Evolutionary conservation across 441 rosid genomes (phyloP).

Genomic region (Populus hybrid): DNA sequence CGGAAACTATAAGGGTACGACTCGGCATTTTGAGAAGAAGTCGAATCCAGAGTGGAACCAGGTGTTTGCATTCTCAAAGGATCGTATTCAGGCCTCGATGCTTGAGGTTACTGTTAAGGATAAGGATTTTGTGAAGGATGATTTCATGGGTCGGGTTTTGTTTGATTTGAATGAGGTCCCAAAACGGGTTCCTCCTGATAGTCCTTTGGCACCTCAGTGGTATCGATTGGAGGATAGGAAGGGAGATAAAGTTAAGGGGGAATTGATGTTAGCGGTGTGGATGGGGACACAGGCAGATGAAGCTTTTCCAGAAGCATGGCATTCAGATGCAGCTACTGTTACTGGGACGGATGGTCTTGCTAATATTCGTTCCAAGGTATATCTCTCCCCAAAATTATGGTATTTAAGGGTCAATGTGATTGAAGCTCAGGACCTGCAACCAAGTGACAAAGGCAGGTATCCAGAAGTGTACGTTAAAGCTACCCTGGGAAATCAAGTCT

Average conservation of each 20-base stretch:
- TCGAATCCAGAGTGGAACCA: constrained; percentile 91
- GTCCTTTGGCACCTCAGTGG: constrained; percentile 98
- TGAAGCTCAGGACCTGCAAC: constrained; percentile 93
- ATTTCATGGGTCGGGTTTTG: constrained; percentile 71
- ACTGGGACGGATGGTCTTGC: constrained; percentile 78
- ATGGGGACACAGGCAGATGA: constrained; percentile 40
- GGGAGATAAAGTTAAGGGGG: constrained; percentile 72
- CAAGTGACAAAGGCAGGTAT: constrained; percentile 60
- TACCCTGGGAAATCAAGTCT: constrained; percentile 56
- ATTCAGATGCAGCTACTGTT: constrained; percentile 91
- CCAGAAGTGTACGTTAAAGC: constrained; percentile 88
- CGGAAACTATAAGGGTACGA: constrained; percentile 88
- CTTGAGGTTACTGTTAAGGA: constrained; percentile 88
- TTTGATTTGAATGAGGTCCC: constrained; percentile 90
- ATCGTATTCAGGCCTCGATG: constrained; percentile 74
- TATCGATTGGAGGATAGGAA: constrained; percentile 79
- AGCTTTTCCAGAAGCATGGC: constrained; percentile 98
- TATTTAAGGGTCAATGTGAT: constrained; percentile 90
- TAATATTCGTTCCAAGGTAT: constrained; percentile 86
- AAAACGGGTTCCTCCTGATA: constrained; percentile 90
- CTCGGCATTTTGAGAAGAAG: constrained; percentile 86
- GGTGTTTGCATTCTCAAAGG: constrained; percentile 95
- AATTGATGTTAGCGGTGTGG: constrained; percentile 96
- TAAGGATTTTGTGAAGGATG: constrained; percentile 84
- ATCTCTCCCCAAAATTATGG: constrained; percentile 96